These are phyloP conservation scores for Pugionium cornutum DNA, from an alignment of 345 rosid genomes.

Conservation along the genomic window DNA sequence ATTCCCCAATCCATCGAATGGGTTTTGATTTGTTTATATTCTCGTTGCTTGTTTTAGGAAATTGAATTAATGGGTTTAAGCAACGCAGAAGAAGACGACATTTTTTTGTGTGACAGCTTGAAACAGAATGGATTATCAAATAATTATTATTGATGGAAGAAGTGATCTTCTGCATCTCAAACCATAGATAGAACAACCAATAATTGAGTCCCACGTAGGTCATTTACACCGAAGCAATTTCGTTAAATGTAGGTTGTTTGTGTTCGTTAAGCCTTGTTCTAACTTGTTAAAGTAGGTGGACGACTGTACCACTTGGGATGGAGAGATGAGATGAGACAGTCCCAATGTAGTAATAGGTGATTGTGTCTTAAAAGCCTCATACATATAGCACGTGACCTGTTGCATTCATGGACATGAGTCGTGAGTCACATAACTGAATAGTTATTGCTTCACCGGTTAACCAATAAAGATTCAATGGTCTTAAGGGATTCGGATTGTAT, in stretches of 20 bases:
- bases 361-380: no score
- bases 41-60: not conserved
- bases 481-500: no score
- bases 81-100: conserved; percentile 42
- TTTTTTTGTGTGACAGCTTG: conserved; percentile 62
- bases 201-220: not conserved
- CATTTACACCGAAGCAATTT: not conserved
- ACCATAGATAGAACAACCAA: not conserved
- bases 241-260: not conserved
- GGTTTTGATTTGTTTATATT: not conserved
- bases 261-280: no score
- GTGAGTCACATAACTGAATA: no score
- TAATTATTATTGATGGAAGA: conserved; percentile 50
- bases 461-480: no score
- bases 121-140: conserved; percentile 49
- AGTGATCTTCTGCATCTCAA: conserved; percentile 23
- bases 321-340: no score
- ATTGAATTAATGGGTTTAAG: conserved; percentile 38
- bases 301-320: conserved; percentile 30
- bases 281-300: conserved; percentile 11
- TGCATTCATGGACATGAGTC: no score
- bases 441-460: no score
- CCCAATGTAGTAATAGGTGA: no score
- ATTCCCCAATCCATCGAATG: not conserved
- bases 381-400: no score